Base-by-base conservation (phyloP, 805 yeast genomes). In the Starmerella powellii region DNA sequence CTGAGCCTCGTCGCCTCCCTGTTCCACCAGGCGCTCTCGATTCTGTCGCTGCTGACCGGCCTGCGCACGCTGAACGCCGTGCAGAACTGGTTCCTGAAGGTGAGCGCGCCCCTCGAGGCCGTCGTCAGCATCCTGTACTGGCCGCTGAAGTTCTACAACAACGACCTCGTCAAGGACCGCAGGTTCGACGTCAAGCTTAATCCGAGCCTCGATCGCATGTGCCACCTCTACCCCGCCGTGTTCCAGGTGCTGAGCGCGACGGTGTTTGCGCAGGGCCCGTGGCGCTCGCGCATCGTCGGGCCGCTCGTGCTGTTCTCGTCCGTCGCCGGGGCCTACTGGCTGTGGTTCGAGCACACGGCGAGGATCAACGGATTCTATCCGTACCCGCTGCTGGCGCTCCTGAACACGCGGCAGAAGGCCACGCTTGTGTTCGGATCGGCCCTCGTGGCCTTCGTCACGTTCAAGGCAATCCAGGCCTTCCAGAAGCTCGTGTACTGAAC, bases 101-200 rank as follows among this genome's bases (percentile, higher is more conserved):
- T 56, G 6, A 52, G 60, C 12, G 57, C 63, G 6, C 64, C 65
- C 4, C 37, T 61, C 6, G 64, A 56, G 51, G 45, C 54, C 23
- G 52, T 60, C 27, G 56, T 62, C 17, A 38, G 57, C 17, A 32
- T 51, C 8, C 42, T 61, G 38, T 61, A 61, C 53, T 61, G 65
- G 65, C 47, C 58, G 6, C 34, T 61, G 33, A 50, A 49, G 46
- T 28, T 49, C 37, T 40, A 38, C 31, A 56, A 58, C 41, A 53
- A 50, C 34, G 34, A 34, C n/a, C 56, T 59, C 26, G 53, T 61
- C 8, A 32, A 54, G 20, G 60, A 58, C 44, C 49, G 48, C 16
- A 45, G 52, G n/a, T 41, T 58, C 28, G 53, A 44, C 24, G 28
- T 45, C 17, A 26, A 19, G 20, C 47, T 55, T 11, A 52, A 54